phyloP scores from a whole-genome alignment of 768 basidiomycete genomes.

The Suillus ampliporus region DNA sequence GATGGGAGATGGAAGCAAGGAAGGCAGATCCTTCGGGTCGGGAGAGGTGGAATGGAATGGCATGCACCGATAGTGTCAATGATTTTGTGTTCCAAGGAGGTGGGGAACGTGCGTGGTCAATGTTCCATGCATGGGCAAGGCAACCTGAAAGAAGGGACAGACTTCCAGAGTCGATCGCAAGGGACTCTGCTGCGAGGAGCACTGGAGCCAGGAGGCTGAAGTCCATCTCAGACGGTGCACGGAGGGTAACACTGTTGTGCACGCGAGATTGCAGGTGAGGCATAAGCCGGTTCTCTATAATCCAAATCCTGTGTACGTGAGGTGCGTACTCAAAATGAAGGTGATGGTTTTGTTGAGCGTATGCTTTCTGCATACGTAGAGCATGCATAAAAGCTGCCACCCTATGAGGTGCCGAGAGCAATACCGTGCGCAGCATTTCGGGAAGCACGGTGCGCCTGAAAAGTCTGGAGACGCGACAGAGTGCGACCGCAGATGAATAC shows the following conservation, averaged over 20 bases:
- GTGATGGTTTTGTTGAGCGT: constrained; percentile 18
- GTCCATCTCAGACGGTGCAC: constrained; percentile 23
- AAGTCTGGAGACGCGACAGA: constrained; percentile 41
- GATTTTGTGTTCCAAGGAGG: constrained; percentile 17
- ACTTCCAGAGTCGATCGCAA: constrained; percentile 39
- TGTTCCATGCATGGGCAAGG: constrained; percentile 20
- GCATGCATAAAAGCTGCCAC: constrained; percentile 34
- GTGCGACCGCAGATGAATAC: constrained; percentile 32
- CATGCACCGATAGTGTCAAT: constrained; percentile 38
- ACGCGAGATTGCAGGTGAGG: constrained; percentile 10
- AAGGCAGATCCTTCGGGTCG: constrained; percentile 36
- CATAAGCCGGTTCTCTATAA: constrained; percentile 35
- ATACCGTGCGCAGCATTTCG: constrained; percentile 44
- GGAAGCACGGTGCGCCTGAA: constrained; percentile 43
- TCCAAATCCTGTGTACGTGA: constrained; percentile 42
- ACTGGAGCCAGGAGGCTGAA: constrained; percentile 15
- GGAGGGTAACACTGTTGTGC: constrained; percentile 19
- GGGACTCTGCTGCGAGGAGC: constrained; percentile 10
- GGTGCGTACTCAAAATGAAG: constrained; percentile 39
- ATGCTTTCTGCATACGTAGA: constrained; percentile 32
- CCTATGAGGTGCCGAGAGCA: constrained; percentile 24
- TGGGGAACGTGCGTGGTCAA: constrained; percentile 1
- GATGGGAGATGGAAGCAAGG: constrained; percentile 43
- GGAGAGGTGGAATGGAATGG: constrained; percentile 43
- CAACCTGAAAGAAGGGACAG: constrained; percentile 43